Conservation (phyloP, 148 eudicot genomes). For the Pouteria glomerata region DNA sequence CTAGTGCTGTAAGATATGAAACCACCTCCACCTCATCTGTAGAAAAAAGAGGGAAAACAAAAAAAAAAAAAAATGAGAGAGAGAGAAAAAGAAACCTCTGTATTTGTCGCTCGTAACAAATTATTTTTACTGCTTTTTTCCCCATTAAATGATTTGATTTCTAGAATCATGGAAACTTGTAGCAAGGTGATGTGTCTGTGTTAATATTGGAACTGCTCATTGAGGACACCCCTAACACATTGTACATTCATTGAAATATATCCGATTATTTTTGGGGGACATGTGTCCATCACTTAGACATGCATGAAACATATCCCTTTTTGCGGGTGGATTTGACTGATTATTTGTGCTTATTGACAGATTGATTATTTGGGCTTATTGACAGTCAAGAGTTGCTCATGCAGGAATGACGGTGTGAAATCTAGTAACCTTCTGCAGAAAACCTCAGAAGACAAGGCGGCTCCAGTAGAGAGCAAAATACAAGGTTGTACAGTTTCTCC, state of each 20-base stretch:
- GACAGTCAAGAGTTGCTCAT: neutral
- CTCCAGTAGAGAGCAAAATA: neutral
- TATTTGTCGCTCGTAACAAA: neutral
- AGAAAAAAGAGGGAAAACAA: neutral
- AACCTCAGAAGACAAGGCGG: conserved; percentile 9
- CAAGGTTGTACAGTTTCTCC: conserved; percentile 9
- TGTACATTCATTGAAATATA: too few species aligned
- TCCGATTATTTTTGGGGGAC: too few species aligned
- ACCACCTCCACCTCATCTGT: neutral
- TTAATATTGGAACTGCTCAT: too few species aligned
- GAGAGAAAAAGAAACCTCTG: too few species aligned
- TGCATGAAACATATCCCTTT: too few species aligned
- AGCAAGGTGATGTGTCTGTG: too few species aligned
- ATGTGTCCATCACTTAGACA: too few species aligned
- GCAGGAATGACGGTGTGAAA: conserved; percentile 1
- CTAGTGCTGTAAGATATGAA: neutral
- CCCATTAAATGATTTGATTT: neutral
- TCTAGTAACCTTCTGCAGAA: neutral
- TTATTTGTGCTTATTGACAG: neutral
- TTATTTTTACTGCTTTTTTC: neutral
- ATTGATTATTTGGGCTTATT: neutral
- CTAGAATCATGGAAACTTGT: too few species aligned
- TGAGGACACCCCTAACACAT: too few species aligned
- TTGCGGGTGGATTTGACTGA: neutral
- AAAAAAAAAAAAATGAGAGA: neutral